Base-by-base conservation (phyloP, 768 basidiomycete species). In the Amanita subjunquillea region DNA sequence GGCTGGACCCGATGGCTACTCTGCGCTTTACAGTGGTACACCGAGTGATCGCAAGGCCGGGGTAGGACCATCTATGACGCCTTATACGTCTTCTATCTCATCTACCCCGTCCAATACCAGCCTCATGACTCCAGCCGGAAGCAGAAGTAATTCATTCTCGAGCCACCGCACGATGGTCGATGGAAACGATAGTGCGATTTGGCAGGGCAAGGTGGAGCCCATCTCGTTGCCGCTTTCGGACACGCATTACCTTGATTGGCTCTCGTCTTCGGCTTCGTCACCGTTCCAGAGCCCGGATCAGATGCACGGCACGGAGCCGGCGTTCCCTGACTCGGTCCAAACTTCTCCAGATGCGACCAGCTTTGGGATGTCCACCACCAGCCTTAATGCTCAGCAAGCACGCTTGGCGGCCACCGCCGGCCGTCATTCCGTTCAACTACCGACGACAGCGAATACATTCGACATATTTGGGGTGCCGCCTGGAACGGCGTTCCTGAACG, bases 161-260 rank as follows among this genome's bases (percentile, higher is more conserved):
- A 22, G 30, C 17, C 20, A 32, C 10, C 25, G 20, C 22, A 17
- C 40, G 22, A 5, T 30, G 42, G n/a, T 5, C n/a, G 39, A 32
- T 9, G 42, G 22, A 3, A 29, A 5, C 23, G 32, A 51, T 12
- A 29, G n/a, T 22, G 27, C 42, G 0, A 20, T 23, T 9, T 51
- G 50, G 50, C 41, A 44, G 6, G 50, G 50, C n/a, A 51, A 51
- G 29, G 32, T 44, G n/a, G 50, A 51, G 36, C 41, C 50, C 17
- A 17, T 51, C 23, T 30, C 40, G 3, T 30, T 51, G 17, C 41
- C 25, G 32, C 40, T 51, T 22, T 51, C 50, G 5, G 42, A 51
- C 20, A 15, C 42, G 9, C 50, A 44, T 13, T 51, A 44, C 17
- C 13, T 51, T 15, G 50, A 51, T 30, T 51, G 50, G 50, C 27